These are phyloP conservation scores for Asterella californica DNA, from an alignment of 225 moss, liverwort and hornwort species.

Conservation along the genomic window DNA sequence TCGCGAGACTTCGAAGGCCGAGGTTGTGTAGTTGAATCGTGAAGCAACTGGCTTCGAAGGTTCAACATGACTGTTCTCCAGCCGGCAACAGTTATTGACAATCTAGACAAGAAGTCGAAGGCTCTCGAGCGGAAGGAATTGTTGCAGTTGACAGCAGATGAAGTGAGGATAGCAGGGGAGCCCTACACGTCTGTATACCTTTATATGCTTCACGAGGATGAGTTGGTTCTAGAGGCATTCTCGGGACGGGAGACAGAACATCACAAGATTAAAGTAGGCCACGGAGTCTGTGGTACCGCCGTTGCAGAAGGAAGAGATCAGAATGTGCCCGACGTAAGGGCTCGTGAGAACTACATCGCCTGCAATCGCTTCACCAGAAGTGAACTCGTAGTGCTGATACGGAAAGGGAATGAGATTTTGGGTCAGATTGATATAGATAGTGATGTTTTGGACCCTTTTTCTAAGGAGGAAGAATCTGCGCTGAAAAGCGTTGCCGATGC, in stretches of 20 bases:
- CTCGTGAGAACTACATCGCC: slow-evolving; percentile 38
- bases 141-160: slow-evolving; percentile 25
- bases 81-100: slow-evolving; percentile 21
- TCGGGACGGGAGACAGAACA: slow-evolving; percentile 37
- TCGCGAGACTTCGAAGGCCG: too few relatives aligned
- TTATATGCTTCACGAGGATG: slow-evolving; percentile 40
- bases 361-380: slow-evolving; percentile 43
- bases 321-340: slow-evolving; percentile 34
- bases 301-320: slow-evolving; percentile 33
- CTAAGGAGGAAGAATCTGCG: slow-evolving; percentile 22
- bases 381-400: slow-evolving; percentile 39
- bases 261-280: slow-evolving; percentile 31
- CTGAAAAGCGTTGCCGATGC: slow-evolving; percentile 30
- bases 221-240: slow-evolving; percentile 39
- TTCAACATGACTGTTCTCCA: slow-evolving; percentile 27
- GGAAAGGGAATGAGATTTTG: slow-evolving; percentile 29
- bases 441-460: slow-evolving; percentile 33
- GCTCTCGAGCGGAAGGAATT: slow-evolving; percentile 16
- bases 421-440: slow-evolving; percentile 50
- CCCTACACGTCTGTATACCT: slow-evolving; percentile 43
- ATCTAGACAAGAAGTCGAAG: slow-evolving; percentile 12
- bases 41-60: neutral
- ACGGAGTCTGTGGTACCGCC: slow-evolving; percentile 42
- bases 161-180: slow-evolving; percentile 29
- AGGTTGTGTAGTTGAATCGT: neutral